These are phyloP conservation scores for Aschersonia sp. DNA, from an alignment of 2,329 filamentous ascomycete genomes.

Conservation along the genomic window DNA sequence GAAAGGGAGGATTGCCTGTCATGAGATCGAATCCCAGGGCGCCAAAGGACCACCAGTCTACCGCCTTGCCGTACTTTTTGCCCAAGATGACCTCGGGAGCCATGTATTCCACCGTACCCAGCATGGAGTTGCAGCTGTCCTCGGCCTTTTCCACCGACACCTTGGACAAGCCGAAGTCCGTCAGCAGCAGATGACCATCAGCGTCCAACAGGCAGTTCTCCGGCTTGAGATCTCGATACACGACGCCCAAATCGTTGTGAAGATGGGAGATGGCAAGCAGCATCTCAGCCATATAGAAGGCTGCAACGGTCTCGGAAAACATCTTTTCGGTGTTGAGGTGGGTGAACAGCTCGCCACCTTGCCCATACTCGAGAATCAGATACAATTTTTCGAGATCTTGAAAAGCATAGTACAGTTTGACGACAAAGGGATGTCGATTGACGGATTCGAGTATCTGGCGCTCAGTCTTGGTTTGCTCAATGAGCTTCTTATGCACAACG, in stretches of 20 bases:
- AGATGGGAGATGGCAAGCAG: slow-evolving; percentile 85
- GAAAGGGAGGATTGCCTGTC: slow-evolving; percentile 84
- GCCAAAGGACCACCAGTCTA: slow-evolving; percentile 98
- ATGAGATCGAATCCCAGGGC: slow-evolving; percentile 85
- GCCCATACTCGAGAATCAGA: slow-evolving; percentile 91
- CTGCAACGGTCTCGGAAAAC: slow-evolving; percentile 78
- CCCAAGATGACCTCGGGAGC: slow-evolving; percentile 86
- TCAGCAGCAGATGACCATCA: slow-evolving; percentile 83
- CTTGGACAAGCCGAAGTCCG: slow-evolving; percentile 94
- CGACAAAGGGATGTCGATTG: slow-evolving; percentile 92
- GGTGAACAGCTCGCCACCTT: slow-evolving; percentile 94
- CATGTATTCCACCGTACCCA: slow-evolving; percentile 98
- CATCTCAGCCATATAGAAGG: slow-evolving; percentile 99
- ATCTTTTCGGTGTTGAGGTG: slow-evolving; percentile 88
- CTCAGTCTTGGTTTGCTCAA: slow-evolving; percentile 97
- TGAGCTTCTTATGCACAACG: slow-evolving; percentile 85
- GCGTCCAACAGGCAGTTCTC: slow-evolving; percentile 92
- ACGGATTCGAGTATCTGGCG: slow-evolving; percentile 89
- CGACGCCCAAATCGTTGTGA: slow-evolving; percentile 79
- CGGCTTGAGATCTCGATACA: slow-evolving; percentile 94
- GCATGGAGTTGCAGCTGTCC: slow-evolving; percentile 69
- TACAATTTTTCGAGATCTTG: slow-evolving; percentile 97
- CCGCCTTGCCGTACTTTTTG: slow-evolving; percentile 79
- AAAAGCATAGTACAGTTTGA: slow-evolving; percentile 96
- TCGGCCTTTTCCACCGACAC: slow-evolving; percentile 53